phyloP scores from a whole-genome alignment of 1,139 yeast genomes.

The Keqinozyma sinolaborantium region DNA sequence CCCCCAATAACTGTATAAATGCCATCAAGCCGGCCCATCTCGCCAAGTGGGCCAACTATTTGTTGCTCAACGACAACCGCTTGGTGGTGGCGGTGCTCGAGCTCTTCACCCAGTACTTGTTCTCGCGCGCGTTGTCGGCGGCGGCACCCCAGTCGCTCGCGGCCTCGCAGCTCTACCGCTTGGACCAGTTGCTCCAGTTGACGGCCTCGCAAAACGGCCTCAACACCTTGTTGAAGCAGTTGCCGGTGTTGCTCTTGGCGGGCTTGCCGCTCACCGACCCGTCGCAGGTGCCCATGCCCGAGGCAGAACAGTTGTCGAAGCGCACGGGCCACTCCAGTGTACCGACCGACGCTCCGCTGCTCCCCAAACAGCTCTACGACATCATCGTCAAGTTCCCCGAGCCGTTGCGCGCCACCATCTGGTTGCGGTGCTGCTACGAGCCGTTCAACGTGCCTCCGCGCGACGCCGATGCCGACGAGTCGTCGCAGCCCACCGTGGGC shows the following conservation, averaged over 20 bases:
- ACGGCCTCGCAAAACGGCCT: conserved; percentile 32
- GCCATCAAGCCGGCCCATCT: conserved; percentile 31
- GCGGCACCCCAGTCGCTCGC: conserved; percentile 22
- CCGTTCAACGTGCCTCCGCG: conserved; percentile 33
- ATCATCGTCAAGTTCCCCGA: conserved; percentile 69
- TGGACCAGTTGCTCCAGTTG: conserved; percentile 30
- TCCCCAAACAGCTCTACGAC: conserved; percentile 57
- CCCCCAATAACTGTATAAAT: conserved; percentile 41
- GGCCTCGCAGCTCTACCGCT: conserved; percentile 32
- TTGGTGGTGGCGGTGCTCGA: conserved; percentile 29
- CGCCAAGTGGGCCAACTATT: conserved; percentile 24
- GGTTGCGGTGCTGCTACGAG: conserved; percentile 93
- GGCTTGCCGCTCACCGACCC: conserved; percentile 23
- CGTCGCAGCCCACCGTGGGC: conserved; percentile 39
- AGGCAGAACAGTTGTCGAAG: conserved; percentile 26
- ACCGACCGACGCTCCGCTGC: conserved; percentile 58
- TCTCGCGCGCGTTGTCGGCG: conserved; percentile 32
- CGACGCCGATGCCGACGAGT: conserved; percentile 18
- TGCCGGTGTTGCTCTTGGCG: conserved; percentile 59
- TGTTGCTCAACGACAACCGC: conserved; percentile 37
- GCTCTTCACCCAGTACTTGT: conserved; percentile 36
- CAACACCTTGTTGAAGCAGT: conserved; percentile 48
- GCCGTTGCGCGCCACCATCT: conserved; percentile 88
- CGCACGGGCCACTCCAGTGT: conserved; percentile 37
- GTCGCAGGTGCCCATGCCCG: conserved; percentile 15